Conservation (phyloP, 257 asterid species). For the Plectranthus barbatus region DNA sequence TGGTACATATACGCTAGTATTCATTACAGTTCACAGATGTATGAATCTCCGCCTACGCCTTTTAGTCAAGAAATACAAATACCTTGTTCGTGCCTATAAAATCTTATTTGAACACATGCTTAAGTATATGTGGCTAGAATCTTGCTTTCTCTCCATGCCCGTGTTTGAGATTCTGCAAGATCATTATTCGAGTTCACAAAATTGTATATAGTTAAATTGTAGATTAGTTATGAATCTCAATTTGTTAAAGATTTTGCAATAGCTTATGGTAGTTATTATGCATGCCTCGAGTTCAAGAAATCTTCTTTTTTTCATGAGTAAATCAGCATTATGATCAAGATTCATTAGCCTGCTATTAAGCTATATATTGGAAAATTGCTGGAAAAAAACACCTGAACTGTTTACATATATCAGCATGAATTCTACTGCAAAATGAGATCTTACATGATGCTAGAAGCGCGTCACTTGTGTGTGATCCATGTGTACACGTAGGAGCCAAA, state of each 20-base stretch:
- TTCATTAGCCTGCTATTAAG: not conserved
- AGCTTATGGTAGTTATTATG: not conserved
- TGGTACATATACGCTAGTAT: slow-evolving; percentile 10
- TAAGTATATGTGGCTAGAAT: not conserved
- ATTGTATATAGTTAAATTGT: not conserved
- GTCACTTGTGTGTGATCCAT: no score
- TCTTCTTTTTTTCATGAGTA: not conserved
- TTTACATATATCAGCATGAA: no score
- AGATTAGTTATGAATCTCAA: not conserved
- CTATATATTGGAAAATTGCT: not conserved
- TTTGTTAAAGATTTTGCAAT: not conserved
- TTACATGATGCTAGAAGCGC: no score
- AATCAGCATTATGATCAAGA: not conserved
- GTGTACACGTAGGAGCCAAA: no score
- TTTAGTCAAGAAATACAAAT: not conserved
- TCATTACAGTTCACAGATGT: slow-evolving; percentile 2
- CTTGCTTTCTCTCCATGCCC: not conserved
- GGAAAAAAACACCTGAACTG: no score
- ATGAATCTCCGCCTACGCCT: not conserved
- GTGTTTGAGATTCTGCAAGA: not conserved
- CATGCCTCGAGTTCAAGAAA: no score
- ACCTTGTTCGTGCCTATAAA: not conserved
- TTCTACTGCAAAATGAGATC: no score
- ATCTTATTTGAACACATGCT: not conserved
- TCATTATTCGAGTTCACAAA: not conserved